Evolutionary conservation across 1,284 basidiomycete species (phyloP).

Genomic region (Pterulicium gracile): DNA sequence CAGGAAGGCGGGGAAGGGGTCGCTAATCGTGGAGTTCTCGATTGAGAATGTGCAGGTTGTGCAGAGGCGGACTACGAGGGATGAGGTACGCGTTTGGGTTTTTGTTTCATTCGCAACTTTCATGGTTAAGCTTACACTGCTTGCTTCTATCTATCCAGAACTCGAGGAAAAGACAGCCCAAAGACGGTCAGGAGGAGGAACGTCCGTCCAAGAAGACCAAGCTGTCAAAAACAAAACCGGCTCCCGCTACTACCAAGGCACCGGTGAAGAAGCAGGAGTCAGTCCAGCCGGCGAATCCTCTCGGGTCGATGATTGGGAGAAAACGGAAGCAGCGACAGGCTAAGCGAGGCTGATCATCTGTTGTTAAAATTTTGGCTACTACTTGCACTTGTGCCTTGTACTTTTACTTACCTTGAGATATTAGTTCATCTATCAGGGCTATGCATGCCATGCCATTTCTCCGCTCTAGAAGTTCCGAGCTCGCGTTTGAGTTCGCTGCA

Average conservation of each 20-base stretch:
- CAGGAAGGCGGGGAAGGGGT: slow-evolving; percentile 38
- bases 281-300: background rate
- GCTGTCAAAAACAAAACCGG: background rate
- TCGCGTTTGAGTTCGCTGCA: too few relatives aligned
- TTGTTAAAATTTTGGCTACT: too few relatives aligned
- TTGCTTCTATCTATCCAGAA: background rate
- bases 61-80: slow-evolving; percentile 46
- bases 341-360: too few relatives aligned
- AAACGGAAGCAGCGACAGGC: slow-evolving; percentile 2
- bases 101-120: background rate
- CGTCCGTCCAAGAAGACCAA: background rate
- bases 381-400: too few relatives aligned
- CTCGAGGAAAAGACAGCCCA: background rate
- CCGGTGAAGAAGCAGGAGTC: background rate
- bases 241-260: too few relatives aligned
- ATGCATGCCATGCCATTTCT: too few relatives aligned
- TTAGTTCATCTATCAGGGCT: too few relatives aligned
- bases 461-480: too few relatives aligned
- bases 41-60: slow-evolving; percentile 90
- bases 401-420: too few relatives aligned
- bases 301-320: background rate
- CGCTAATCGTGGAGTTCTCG: slow-evolving; percentile 84
- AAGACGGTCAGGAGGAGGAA: background rate
- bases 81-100: slow-evolving; percentile 13
- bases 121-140: background rate